Percentiles rank a stretch among this genome's conserved stretches.
Conservation (phyloP, 495 filamentous ascomycete species). For the Pseudoneurospora amorphoporcata region DNA sequence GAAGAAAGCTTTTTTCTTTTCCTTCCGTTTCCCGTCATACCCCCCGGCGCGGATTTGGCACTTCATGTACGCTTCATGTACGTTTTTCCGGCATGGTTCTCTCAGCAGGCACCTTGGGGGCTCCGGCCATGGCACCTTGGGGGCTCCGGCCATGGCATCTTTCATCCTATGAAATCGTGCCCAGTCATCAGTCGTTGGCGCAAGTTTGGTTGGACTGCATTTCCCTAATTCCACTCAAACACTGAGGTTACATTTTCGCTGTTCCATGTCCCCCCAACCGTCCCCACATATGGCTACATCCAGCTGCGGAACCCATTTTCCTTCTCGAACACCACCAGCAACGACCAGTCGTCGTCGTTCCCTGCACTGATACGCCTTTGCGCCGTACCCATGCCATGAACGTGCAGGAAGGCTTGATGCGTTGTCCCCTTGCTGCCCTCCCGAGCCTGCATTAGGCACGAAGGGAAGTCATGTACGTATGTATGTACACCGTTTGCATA, state of each 20-base stretch:
- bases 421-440: constrained; percentile 18
- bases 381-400: constrained; percentile 4
- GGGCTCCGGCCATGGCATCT: constrained; percentile 17
- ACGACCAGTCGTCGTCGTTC: constrained; percentile 5
- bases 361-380: constrained; percentile 8
- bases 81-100: constrained; percentile 15
- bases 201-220: constrained; percentile 26
- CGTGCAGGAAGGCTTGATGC: constrained; percentile 25
- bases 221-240: constrained; percentile 13
- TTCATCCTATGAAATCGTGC: constrained; percentile 27
- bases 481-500: background rate
- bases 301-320: constrained; percentile 4
- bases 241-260: constrained; percentile 23
- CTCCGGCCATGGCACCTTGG: constrained; percentile 15
- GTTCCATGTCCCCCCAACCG: background rate
- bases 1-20: background rate
- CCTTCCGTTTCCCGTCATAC: background rate
- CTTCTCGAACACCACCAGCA: constrained; percentile 16
- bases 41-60: constrained; percentile 10
- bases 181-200: constrained; percentile 29
- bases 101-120: constrained; percentile 17
- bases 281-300: constrained; percentile 12
- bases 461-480: background rate
- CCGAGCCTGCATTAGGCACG: constrained; percentile 15
- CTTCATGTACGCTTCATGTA: constrained; percentile 17